These are phyloP conservation scores for Aspergillus avenaceus DNA, from an alignment of 495 filamentous ascomycete species.

Conservation along the genomic window DNA sequence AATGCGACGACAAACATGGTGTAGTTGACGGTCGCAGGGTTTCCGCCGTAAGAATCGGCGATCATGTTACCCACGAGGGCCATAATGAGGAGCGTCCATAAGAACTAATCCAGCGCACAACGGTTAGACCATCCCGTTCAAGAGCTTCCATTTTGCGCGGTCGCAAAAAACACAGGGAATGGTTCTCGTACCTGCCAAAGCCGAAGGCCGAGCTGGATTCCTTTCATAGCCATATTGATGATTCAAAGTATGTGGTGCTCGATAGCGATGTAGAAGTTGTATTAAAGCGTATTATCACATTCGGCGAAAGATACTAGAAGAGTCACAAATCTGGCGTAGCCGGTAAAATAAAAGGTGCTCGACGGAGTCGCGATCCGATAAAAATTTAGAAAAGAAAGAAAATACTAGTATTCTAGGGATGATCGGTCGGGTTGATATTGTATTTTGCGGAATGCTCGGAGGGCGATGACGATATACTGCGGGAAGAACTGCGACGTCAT, in stretches of 20 bases:
- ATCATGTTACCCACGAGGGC: conserved; percentile 69
- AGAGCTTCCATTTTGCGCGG: not conserved
- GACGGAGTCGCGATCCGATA: conserved; percentile 9
- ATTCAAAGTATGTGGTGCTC: conserved; percentile 2
- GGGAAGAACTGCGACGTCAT: conserved; percentile 32
- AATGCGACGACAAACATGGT: conserved; percentile 63
- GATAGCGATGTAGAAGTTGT: not conserved
- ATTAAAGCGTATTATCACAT: not conserved
- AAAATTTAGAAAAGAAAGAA: too few relatives aligned
- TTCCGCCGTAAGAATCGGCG: conserved; percentile 46
- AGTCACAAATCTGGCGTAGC: too few relatives aligned
- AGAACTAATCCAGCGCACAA: conserved; percentile 41
- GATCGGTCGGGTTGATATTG: conserved; percentile 20
- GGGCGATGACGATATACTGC: conserved; percentile 32
- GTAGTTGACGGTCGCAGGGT: conserved; percentile 57
- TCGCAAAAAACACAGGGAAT: too few relatives aligned
- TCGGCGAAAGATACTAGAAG: too few relatives aligned
- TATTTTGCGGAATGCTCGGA: conserved; percentile 29
- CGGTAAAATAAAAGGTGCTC: too few relatives aligned
- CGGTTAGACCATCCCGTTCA: not conserved
- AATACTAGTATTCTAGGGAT: conserved; percentile 12
- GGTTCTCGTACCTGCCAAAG: conserved; percentile 41
- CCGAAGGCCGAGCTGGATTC: conserved; percentile 32
- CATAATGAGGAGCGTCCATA: conserved; percentile 64
- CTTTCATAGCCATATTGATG: conserved; percentile 26